A percentile compares a stretch with the other conserved stretches of the same genome.
phyloP scores from a whole-genome alignment of 2,329 filamentous ascomycete genomes.

The Teratosphaeria nubilosa region DNA sequence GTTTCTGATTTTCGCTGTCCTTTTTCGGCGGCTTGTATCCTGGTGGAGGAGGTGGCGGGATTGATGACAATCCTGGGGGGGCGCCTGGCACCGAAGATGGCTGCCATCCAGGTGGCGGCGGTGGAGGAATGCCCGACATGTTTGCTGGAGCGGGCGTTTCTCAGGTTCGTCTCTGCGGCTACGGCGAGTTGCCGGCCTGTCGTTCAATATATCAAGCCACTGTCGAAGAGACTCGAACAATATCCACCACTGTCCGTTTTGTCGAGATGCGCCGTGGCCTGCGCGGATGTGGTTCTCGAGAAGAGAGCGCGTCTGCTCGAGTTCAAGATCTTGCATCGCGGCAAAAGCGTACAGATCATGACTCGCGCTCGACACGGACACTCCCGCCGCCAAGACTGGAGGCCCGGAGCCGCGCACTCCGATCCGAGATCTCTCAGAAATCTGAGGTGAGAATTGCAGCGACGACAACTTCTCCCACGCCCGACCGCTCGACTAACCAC shows the following conservation, averaged over 20 bases:
- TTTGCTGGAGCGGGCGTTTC: conserved; percentile 2
- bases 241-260: background rate
- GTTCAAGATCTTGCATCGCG: background rate
- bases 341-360: background rate
- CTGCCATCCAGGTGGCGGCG: conserved; percentile 58
- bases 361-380: background rate
- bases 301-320: background rate
- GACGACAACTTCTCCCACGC: conserved; percentile 8
- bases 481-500: conserved; percentile 10
- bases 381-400: background rate
- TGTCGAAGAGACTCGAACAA: background rate
- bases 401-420: background rate
- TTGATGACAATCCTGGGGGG: conserved; percentile 39
- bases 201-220: conserved; percentile 1
- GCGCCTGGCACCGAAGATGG: conserved; percentile 35
- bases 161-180: conserved; percentile 5
- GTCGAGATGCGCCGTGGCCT: conserved; percentile 20
- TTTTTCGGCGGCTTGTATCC: conserved; percentile 73
- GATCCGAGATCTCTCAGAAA: background rate
- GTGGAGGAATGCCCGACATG: conserved; percentile 54
- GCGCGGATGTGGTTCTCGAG: conserved; percentile 10
- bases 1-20: conserved; percentile 82
- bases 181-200: conserved; percentile 11
- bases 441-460: background rate
- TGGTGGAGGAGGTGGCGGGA: conserved; percentile 61